Evolutionary conservation across 768 basidiomycete species (phyloP), one percentile per base, ranked within the genome.

Genomic region (Panaeolus cyanescens): DNA sequence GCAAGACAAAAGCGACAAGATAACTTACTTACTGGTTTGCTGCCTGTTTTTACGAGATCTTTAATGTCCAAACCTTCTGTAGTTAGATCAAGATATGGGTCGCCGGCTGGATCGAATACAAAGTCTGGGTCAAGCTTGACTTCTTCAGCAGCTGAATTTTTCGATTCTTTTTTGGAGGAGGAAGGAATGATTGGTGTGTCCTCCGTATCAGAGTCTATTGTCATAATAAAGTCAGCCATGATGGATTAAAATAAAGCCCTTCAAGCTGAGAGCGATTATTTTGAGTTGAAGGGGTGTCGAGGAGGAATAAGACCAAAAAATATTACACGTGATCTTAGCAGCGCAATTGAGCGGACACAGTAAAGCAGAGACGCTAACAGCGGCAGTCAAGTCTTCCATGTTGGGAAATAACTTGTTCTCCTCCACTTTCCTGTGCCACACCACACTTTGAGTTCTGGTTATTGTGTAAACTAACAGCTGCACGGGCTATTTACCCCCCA

Each of bases 201-300:
- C 71, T 92, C 92, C 20, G 77, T 75, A 66, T 93, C 93, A 28
- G 93, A 94, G 68, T 93, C 92, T 45, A 95, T 82, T 1, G 93
- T 95, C 84, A 91, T 85, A 55, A 93, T 80, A 75, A 91, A 92
- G 74, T 93, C 91, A 58, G 79, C 77, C 74, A 79, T 81, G 54
- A 65, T 66, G 58, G 25, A 58, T 58, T 39, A 58, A 30, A n/a
- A 28, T 28, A 13, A 58, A 39, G 34, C 30, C 5, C 37, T 31
- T 58, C 32, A 34, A 4, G 25, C 28, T 37, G 9, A 34, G 30
- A 34, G 45, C 32, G 30, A 54, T 19, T 30, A 31, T 17, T 36
- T 53, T 22, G 42, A 30, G 8, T 50, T 30, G 15, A 40, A 42
- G 39, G 19, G 12, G n/a, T 37, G 36, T 22, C 25, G 45, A 50